Evolutionary conservation across 2,329 filamentous ascomycete species (phyloP).

Genomic region (Scedosporium aurantiacum): DNA sequence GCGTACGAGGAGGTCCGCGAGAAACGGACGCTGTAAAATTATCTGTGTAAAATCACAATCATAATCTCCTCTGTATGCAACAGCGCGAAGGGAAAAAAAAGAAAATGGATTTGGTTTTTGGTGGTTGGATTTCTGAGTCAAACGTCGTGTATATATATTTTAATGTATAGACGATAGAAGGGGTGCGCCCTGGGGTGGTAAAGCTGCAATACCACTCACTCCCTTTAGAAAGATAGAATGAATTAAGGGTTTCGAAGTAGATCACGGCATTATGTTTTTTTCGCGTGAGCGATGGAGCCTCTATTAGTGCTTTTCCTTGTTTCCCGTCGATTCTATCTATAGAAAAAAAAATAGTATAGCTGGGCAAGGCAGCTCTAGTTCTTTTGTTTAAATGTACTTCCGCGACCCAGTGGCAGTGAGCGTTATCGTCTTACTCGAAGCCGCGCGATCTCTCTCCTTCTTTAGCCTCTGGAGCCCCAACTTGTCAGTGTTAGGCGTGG

Average conservation of each 20-base stretch:
- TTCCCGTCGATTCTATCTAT: too few species aligned
- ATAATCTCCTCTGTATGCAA: constrained; percentile 2
- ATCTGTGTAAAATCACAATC: neutral
- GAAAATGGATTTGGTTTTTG: neutral
- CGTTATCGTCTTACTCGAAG: constrained; percentile 40
- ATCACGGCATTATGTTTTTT: too few species aligned
- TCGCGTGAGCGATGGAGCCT: too few species aligned
- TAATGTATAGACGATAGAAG: too few species aligned
- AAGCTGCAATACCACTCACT: too few species aligned
- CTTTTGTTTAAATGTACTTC: constrained; percentile 2
- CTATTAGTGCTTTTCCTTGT: too few species aligned
- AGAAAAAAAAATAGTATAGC: too few species aligned
- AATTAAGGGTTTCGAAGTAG: too few species aligned
- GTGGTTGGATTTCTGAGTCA: neutral
- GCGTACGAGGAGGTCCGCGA: constrained; percentile 70
- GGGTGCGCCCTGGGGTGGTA: too few species aligned
- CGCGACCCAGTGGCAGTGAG: constrained; percentile 36
- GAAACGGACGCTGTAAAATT: constrained; percentile 45
- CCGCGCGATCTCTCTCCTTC: constrained; percentile 39
- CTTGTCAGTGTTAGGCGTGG: constrained; percentile 78
- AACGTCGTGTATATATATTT: neutral
- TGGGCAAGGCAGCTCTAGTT: neutral
- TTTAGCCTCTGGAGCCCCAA: constrained; percentile 54
- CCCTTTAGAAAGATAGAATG: too few species aligned
- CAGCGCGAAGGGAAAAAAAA: neutral